Evolutionary conservation across 148 eudicot species (phyloP).

Genomic region (Persicaria maculosa): DNA sequence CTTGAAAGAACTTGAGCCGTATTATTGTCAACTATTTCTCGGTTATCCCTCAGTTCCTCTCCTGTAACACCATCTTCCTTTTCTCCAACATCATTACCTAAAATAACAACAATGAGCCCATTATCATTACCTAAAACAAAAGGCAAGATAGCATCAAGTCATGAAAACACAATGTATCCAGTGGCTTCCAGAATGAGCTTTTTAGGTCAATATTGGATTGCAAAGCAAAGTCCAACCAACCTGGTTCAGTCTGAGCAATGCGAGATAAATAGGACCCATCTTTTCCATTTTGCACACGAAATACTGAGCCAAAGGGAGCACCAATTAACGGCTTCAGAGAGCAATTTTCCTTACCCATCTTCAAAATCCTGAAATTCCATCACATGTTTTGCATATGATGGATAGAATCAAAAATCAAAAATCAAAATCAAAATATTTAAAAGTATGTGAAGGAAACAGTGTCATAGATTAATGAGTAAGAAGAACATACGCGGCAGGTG

Average conservation of each 20-base stretch:
- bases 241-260: conserved; percentile 12
- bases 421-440: too few relatives aligned
- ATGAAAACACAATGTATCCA: background rate
- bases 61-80: conserved; percentile 25
- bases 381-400: too few relatives aligned
- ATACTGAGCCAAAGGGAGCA: conserved; percentile 72
- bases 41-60: conserved; percentile 66
- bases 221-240: conserved; percentile 15
- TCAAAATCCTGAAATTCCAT: conserved; percentile 45
- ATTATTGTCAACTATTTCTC: conserved; percentile 77
- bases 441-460: background rate
- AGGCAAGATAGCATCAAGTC: background rate
- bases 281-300: conserved; percentile 43
- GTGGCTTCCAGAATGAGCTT: background rate
- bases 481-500: conserved; percentile 48
- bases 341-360: conserved; percentile 64
- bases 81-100: conserved; percentile 39
- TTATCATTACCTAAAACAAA: conserved; percentile 26
- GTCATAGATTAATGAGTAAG: background rate
- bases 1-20: conserved; percentile 81
- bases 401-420: too few relatives aligned
- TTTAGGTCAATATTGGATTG: background rate
- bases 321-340: conserved; percentile 72
- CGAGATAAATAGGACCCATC: background rate
- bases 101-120: too few relatives aligned